Evolutionary conservation across 371 early-diverging fungal species (phyloP).

Genomic region (Mucor sp.): DNA sequence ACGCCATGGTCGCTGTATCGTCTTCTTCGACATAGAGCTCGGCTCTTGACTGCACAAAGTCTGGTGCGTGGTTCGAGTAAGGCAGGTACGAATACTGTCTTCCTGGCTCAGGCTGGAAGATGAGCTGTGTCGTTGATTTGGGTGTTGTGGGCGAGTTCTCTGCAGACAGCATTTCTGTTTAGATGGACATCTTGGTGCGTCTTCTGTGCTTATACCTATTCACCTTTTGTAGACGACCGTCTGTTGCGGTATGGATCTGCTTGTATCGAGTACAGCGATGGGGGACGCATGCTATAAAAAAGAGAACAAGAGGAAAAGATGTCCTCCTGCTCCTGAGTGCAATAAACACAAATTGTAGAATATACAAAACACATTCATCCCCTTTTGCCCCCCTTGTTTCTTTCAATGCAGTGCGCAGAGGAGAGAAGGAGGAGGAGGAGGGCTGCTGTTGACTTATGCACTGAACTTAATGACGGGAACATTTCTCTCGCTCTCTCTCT

Average conservation of each 20-base stretch:
- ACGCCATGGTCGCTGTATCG: constrained; percentile 9
- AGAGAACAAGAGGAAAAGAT: neutral
- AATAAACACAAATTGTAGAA: neutral
- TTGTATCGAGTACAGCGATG: constrained; percentile 12
- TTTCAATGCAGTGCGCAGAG: neutral
- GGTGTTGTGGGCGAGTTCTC: constrained; percentile 9
- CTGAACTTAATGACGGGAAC: neutral
- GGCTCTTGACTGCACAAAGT: constrained; percentile 19
- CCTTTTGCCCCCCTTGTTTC: neutral
- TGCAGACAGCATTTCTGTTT: neutral
- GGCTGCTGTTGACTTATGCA: neutral
- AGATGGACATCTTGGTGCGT: neutral
- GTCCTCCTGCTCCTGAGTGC: neutral
- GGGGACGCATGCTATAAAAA: constrained; percentile 3
- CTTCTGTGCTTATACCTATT: neutral
- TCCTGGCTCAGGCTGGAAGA: constrained; percentile 18
- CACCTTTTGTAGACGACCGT: constrained; percentile 24
- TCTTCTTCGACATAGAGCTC: constrained; percentile 27
- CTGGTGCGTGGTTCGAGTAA: constrained; percentile 36
- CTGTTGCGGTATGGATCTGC: constrained; percentile 24
- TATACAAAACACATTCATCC: neutral
- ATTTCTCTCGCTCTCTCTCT: neutral
- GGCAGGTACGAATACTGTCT: constrained; percentile 38
- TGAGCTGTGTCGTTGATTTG: constrained; percentile 9
- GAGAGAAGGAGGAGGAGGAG: constrained; percentile 1